Evolutionary conservation across 768 basidiomycete species (phyloP).

Genomic region (Russula abietina): DNA sequence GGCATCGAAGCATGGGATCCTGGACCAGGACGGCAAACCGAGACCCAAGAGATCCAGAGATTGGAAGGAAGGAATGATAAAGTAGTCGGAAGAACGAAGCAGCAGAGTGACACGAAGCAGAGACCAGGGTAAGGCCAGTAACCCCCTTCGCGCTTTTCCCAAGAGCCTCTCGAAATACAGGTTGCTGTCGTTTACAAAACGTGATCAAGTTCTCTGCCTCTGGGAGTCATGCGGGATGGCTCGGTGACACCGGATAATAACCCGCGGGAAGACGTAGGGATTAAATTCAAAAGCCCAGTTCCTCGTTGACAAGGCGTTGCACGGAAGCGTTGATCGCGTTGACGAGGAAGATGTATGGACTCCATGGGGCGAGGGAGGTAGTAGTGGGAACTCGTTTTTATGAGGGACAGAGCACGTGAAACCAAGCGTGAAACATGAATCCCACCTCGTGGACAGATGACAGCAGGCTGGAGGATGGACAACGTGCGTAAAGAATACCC

Average conservation of each 20-base stretch:
- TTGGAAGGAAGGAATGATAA: neutral
- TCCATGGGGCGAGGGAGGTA: neutral
- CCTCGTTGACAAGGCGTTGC: neutral
- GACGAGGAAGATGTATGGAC: neutral
- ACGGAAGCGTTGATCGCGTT: neutral
- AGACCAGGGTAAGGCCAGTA: neutral
- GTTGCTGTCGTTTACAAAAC: no score
- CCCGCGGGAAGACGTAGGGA: neutral
- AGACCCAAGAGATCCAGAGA: neutral
- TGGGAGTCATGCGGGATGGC: neutral
- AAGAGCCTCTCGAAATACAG: no score
- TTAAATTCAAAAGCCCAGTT: neutral
- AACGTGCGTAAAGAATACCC: neutral
- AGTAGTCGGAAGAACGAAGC: neutral
- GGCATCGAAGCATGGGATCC: neutral
- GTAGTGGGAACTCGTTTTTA: neutral
- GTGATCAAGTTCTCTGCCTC: neutral
- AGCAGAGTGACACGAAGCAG: neutral
- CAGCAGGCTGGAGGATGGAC: neutral
- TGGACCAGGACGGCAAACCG: neutral
- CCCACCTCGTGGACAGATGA: neutral
- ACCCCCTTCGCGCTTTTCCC: neutral
- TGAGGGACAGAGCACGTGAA: neutral
- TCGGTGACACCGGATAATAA: neutral
- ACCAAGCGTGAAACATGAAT: neutral